Base-by-base conservation (phyloP, 1,284 basidiomycete genomes). In the Exobasidium rhododendri region DNA sequence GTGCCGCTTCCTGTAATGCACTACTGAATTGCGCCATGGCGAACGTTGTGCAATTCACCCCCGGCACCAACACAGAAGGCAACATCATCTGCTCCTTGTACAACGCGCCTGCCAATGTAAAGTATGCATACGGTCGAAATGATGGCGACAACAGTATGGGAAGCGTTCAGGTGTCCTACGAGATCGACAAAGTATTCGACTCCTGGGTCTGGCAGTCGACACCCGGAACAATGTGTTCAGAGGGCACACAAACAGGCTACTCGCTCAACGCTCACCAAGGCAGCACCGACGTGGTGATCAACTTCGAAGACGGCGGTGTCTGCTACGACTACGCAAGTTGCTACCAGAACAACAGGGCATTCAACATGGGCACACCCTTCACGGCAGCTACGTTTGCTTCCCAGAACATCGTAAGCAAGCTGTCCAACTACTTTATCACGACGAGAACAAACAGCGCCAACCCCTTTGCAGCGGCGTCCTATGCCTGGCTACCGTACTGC, bases 401-500 rank as follows among this genome's bases (percentile, higher is more conserved):
- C 17, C 35, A 40, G 17, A 40, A 40, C 35, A 40, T 40, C 17
- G 7, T 17, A 40, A 17, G 17, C 35, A 40, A 40, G 35, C 7
- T 40, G 35, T 10, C 7, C 17, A 40, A 40, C 17, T 40, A 40
- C 35, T 40, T 40, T 40, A 10, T 40, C 10, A 40, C 35, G 17
- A 40, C 7, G 7, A 40, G 35, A 40, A 40, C 10, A 10, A 40
- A 17, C 35, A 40, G 10, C 7, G 35, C 7, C 17, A 40, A 40
- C 17, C 35, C 56, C 54, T 52, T 26, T 22, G 57, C 13, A 61
- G 57, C 2, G 17, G 45, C 62, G 7, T 64, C 62, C 28, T 62
- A 61, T 5, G 65, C 63, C 0, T 67, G 49, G 47, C 49, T 67
- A 22, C 65, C 65, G 0, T 67, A 67, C 57, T 67, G 65, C 57